Evolutionary conservation across 1,284 basidiomycete species (phyloP).

Genomic region (Cutaneotrichosporon arboriforme): DNA sequence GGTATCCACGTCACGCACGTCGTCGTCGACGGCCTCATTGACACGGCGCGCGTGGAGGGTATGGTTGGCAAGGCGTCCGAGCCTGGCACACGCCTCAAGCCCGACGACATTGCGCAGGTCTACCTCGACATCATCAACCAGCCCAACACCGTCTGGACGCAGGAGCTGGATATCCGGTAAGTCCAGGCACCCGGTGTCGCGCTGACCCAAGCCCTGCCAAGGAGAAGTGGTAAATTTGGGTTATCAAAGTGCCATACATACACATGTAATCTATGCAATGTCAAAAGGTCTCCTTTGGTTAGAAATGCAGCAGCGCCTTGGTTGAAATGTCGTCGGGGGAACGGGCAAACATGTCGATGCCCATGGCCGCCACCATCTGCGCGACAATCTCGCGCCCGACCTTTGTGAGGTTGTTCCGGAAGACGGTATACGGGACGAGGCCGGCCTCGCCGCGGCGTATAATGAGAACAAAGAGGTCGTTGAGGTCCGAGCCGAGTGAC

Average conservation of each 20-base stretch:
- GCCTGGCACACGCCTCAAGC: slow-evolving; percentile 16
- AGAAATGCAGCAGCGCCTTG: slow-evolving; percentile 10
- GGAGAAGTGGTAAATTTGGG: slow-evolving; percentile 16
- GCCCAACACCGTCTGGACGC: slow-evolving; percentile 38
- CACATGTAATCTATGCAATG: not conserved
- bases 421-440: slow-evolving; percentile 12
- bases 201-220: slow-evolving; percentile 10
- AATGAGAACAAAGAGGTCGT: slow-evolving; percentile 28
- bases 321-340: not conserved
- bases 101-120: slow-evolving; percentile 21
- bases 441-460: not conserved
- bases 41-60: slow-evolving; percentile 26
- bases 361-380: slow-evolving; percentile 15
- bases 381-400: not conserved
- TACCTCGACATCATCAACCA: slow-evolving; percentile 44
- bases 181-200: not conserved
- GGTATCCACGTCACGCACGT: slow-evolving; percentile 49
- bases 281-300: too few relatives aligned
- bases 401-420: not conserved
- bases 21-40: slow-evolving; percentile 47
- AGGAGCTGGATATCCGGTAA: slow-evolving; percentile 36
- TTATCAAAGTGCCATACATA: too few relatives aligned
- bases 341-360: slow-evolving; percentile 10
- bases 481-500: slow-evolving; percentile 19
- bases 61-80: slow-evolving; percentile 25